Conservation (phyloP, 352 stramenopile genomes). For the Pythium periplocum region DNA sequence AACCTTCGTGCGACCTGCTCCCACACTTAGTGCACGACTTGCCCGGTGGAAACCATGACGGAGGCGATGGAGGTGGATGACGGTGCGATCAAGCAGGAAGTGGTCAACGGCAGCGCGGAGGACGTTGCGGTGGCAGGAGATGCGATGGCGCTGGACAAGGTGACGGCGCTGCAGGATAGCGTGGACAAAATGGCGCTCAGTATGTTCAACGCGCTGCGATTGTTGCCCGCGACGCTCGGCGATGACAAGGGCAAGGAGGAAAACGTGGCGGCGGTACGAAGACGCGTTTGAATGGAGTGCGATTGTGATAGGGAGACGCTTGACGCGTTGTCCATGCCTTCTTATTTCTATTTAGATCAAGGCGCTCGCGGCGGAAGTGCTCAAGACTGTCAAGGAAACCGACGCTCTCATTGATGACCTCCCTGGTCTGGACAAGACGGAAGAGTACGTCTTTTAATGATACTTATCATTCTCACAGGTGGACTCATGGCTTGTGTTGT, state of each 20-base stretch:
- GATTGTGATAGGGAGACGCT: too few species aligned
- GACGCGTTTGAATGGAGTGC: too few species aligned
- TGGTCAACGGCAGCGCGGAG: not conserved
- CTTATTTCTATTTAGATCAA: conserved; percentile 39
- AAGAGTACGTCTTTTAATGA: conserved; percentile 32
- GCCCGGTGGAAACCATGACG: not conserved
- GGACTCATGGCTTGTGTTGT: not conserved
- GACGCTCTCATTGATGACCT: conserved; percentile 76
- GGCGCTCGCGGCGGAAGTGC: conserved; percentile 65
- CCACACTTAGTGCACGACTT: too few species aligned
- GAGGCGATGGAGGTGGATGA: not conserved
- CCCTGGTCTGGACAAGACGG: conserved; percentile 74
- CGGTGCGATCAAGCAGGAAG: not conserved
- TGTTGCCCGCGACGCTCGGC: conserved; percentile 51
- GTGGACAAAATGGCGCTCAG: conserved; percentile 83
- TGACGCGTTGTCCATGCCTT: not conserved
- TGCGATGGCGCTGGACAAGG: conserved; percentile 52
- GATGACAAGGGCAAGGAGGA: conserved; percentile 47
- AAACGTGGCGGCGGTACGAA: conserved; percentile 43
- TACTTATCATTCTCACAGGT: not conserved
- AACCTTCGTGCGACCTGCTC: too few species aligned
- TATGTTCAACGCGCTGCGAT: conserved; percentile 84
- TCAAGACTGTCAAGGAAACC: conserved; percentile 76
- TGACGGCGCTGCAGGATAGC: conserved; percentile 79
- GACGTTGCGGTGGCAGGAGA: not conserved